These are phyloP conservation scores for Plasmodium yoelii DNA, from an alignment of 169 alveolate species.

Conservation along the genomic window DNA sequence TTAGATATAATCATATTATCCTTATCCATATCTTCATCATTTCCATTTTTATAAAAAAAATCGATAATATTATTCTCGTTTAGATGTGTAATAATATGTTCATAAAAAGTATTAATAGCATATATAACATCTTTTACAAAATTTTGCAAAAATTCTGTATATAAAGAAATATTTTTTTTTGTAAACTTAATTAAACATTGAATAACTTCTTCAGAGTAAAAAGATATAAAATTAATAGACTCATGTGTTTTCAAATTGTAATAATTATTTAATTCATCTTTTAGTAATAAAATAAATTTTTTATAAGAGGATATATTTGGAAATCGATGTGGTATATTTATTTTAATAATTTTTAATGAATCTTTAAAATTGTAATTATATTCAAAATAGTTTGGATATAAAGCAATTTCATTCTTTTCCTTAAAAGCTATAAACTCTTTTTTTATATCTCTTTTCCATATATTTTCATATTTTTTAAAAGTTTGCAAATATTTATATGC, in stretches of 20 bases:
- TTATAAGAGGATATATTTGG: conserved; percentile 51
- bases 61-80: conserved; percentile 14
- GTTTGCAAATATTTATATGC: conserved; percentile 29
- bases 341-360: conserved; percentile 49
- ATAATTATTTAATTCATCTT: conserved; percentile 18
- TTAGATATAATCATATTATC: not conserved
- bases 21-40: conserved; percentile 1
- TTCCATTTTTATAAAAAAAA: conserved; percentile 20
- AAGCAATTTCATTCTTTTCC: conserved; percentile 31
- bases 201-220: conserved; percentile 44
- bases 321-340: conserved; percentile 46
- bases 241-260: conserved; percentile 46
- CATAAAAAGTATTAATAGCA: conserved; percentile 57
- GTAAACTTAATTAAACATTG: conserved; percentile 38
- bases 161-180: conserved; percentile 44
- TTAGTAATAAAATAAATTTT: conserved; percentile 44
- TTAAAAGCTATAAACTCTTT: conserved; percentile 45
- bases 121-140: conserved; percentile 58
- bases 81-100: conserved; percentile 7
- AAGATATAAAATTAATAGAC: conserved; percentile 48
- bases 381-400: conserved; percentile 69
- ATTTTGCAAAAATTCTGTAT: conserved; percentile 45
- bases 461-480: conserved; percentile 47
- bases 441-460: conserved; percentile 51
- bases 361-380: conserved; percentile 60